A percentile compares a stretch with the other conserved stretches of the same genome.
These are phyloP conservation scores for Trypanosoma mega DNA, from an alignment of 208 protist species.

Conservation along the genomic window DNA sequence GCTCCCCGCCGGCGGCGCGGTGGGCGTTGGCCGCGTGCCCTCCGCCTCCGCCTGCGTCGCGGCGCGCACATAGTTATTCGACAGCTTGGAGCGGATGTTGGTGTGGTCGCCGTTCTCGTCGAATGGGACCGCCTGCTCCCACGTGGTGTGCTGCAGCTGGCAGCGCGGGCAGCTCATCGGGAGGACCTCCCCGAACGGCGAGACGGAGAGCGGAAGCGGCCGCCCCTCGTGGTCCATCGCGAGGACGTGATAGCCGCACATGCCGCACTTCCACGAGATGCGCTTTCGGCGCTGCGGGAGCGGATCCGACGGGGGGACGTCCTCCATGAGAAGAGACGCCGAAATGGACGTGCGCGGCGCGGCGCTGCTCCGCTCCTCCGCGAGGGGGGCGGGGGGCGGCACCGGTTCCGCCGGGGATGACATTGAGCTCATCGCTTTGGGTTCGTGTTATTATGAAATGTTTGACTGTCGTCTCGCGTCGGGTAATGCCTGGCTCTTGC, in stretches of 20 bases:
- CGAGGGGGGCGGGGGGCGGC: no score
- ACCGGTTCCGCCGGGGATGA: no score
- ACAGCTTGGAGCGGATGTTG: conserved; percentile 70
- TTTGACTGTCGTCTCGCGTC: no score
- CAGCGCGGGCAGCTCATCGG: conserved; percentile 80
- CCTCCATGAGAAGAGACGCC: neutral
- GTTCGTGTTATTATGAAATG: no score
- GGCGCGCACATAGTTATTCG: conserved; percentile 59
- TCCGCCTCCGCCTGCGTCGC: neutral
- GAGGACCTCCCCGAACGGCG: conserved; percentile 64
- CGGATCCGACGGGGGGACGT: no score
- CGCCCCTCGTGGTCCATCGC: conserved; percentile 80
- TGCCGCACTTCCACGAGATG: conserved; percentile 74
- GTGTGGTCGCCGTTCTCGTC: conserved; percentile 67
- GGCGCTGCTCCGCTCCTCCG: no score
- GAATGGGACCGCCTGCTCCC: conserved; percentile 68
- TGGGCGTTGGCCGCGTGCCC: neutral
- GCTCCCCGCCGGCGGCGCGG: neutral
- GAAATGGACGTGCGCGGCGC: neutral
- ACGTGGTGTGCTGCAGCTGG: conserved; percentile 66
- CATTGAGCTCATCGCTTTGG: no score
- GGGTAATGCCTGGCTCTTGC: no score
- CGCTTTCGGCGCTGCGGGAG: conserved; percentile 13
- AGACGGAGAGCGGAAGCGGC: conserved; percentile 59
- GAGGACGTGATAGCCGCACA: conserved; percentile 80